Conservation (phyloP, 495 filamentous ascomycete species). For the Lepidopterella palustris region DNA sequence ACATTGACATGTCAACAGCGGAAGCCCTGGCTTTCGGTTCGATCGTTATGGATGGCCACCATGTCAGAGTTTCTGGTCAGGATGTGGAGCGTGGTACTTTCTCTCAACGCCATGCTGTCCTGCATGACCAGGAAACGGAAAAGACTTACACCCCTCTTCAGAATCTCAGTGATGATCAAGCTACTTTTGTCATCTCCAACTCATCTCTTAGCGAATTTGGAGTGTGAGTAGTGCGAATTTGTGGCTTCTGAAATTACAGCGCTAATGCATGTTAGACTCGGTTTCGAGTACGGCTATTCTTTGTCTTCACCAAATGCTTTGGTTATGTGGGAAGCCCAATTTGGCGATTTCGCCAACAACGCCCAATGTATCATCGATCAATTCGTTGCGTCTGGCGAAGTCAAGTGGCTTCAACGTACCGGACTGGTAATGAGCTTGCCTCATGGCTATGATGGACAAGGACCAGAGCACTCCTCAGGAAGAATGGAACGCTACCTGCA, state of each 20-base stretch:
- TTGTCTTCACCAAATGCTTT: constrained; percentile 92
- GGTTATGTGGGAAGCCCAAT: constrained; percentile 99
- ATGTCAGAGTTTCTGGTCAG: constrained; percentile 94
- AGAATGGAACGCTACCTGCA: constrained; percentile 96
- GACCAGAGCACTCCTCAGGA: constrained; percentile 96
- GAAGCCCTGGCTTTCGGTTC: constrained; percentile 94
- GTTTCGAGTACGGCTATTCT: constrained; percentile 98
- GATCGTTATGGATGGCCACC: constrained; percentile 84
- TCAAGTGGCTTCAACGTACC: constrained; percentile 96
- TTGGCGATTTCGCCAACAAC: constrained; percentile 99
- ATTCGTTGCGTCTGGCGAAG: constrained; percentile 94
- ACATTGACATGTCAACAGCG: constrained; percentile 95
- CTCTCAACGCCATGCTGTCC: constrained; percentile 93
- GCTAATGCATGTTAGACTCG: constrained; percentile 50
- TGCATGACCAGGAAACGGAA: constrained; percentile 95
- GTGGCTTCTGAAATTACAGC: background rate
- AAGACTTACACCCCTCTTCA: constrained; percentile 87
- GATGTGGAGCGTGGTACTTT: constrained; percentile 99
- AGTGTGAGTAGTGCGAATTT: constrained; percentile 45
- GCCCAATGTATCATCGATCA: constrained; percentile 98
- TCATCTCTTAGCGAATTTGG: constrained; percentile 95
- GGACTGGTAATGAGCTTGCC: constrained; percentile 91
- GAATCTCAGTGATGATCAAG: constrained; percentile 81
- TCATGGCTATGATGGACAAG: constrained; percentile 97
- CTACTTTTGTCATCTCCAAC: constrained; percentile 92